Percentiles rank a stretch among this genome's conserved stretches.
Conservation (phyloP, 495 filamentous ascomycete species). For the Neurospora sp. region DNA sequence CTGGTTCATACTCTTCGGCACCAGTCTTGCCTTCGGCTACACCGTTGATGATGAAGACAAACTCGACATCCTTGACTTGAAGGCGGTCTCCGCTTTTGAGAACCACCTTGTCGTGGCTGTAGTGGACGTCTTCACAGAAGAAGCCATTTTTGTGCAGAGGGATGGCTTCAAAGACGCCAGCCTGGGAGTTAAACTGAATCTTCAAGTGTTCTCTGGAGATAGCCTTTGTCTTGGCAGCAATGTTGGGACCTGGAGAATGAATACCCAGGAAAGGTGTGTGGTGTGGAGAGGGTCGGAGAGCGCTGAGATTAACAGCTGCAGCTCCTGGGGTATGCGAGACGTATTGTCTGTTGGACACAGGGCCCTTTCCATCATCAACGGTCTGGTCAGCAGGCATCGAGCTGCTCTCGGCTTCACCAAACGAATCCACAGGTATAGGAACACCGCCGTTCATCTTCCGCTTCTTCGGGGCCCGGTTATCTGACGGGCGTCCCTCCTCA, state of each 20-base stretch:
- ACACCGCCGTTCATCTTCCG: slow-evolving; percentile 20
- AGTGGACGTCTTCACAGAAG: slow-evolving; percentile 67
- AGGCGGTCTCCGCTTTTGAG: slow-evolving; percentile 65
- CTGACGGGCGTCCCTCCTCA: slow-evolving; percentile 2
- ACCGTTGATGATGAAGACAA: slow-evolving; percentile 66
- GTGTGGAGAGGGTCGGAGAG: slow-evolving; percentile 46
- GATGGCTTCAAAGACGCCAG: slow-evolving; percentile 65
- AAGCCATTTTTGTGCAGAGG: slow-evolving; percentile 80
- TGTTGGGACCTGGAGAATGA: slow-evolving; percentile 55
- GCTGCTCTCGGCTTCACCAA: slow-evolving; percentile 5
- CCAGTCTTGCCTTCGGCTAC: slow-evolving; percentile 58
- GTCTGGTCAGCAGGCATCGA: slow-evolving; percentile 10
- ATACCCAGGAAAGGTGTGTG: slow-evolving; percentile 71
- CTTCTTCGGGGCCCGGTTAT: slow-evolving; percentile 26
- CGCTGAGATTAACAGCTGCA: slow-evolving; percentile 38
- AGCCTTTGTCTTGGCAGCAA: slow-evolving; percentile 51
- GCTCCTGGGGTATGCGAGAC: slow-evolving; percentile 41
- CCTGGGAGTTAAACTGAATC: slow-evolving; percentile 69
- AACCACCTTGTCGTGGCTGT: slow-evolving; percentile 51
- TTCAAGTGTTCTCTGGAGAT: slow-evolving; percentile 83
- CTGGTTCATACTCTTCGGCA: slow-evolving; percentile 42
- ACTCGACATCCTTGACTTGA: slow-evolving; percentile 68
- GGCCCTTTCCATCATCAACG: slow-evolving; percentile 16
- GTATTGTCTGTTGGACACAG: slow-evolving; percentile 35
- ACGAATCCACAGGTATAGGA: neutral